Percentiles rank a stretch among this genome's conserved stretches.
Conservation (phyloP, 495 filamentous ascomycete species). For the Daldinia caldariorum region DNA sequence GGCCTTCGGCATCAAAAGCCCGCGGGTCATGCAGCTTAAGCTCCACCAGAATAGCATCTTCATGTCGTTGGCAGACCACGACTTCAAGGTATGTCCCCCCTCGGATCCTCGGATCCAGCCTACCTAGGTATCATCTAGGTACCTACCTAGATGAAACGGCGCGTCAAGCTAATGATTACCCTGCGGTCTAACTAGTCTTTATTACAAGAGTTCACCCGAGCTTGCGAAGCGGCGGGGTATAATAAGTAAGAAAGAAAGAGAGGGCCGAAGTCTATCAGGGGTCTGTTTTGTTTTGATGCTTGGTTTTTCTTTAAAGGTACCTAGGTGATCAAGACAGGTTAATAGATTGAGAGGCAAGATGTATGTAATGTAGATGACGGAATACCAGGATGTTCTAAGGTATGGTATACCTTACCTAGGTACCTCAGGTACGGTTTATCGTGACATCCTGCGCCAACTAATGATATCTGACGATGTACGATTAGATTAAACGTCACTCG, state of each 20-base stretch:
- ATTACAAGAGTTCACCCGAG: conserved; percentile 45
- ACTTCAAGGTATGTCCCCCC: conserved; percentile 56
- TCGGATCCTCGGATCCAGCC: no score
- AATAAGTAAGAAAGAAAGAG: no score
- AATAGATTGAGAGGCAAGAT: background rate
- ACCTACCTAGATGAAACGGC: background rate
- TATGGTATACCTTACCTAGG: no score
- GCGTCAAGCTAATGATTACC: conserved; percentile 16
- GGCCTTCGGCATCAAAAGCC: conserved; percentile 68
- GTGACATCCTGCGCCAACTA: no score
- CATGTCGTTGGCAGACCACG: conserved; percentile 60
- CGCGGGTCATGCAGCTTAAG: conserved; percentile 56
- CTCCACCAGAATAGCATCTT: conserved; percentile 56
- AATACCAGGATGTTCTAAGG: no score
- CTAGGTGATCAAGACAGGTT: background rate
- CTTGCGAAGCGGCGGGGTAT: conserved; percentile 23
- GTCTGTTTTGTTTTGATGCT: background rate
- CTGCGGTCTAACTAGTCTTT: conserved; percentile 42
- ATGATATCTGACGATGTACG: background rate
- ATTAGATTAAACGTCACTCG: background rate
- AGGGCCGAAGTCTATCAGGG: background rate
- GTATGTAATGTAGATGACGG: no score
- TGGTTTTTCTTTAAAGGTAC: background rate
- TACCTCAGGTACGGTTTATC: no score
- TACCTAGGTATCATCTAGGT: no score